A percentile compares a stretch with the other conserved stretches of the same genome.
These are phyloP conservation scores for Termitomyces sp. DNA, from an alignment of 768 basidiomycete genomes.

Conservation along the genomic window DNA sequence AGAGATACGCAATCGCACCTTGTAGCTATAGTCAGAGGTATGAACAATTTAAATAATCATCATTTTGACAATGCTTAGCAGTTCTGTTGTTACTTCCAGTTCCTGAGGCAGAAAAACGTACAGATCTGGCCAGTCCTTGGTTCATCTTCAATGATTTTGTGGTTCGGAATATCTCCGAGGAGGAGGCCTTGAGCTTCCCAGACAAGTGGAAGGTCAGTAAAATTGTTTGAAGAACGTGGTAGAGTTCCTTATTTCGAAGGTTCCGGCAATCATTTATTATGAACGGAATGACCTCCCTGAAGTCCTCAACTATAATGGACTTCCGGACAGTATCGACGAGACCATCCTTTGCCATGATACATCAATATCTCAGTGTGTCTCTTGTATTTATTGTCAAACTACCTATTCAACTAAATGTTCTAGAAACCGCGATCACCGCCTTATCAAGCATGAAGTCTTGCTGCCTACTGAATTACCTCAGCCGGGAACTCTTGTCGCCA, in stretches of 20 bases:
- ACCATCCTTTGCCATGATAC: slow-evolving; percentile 81
- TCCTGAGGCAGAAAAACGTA: slow-evolving; percentile 52
- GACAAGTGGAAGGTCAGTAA: slow-evolving; percentile 85
- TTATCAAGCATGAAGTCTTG: slow-evolving; percentile 78
- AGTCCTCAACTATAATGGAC: slow-evolving; percentile 53
- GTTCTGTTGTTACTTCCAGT: slow-evolving; percentile 27
- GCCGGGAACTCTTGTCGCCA: slow-evolving; percentile 85
- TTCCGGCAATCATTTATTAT: slow-evolving; percentile 87
- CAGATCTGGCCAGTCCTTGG: slow-evolving; percentile 58
- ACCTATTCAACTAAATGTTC: not conserved
- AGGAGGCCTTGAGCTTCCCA: slow-evolving; percentile 84
- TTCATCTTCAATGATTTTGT: slow-evolving; percentile 96
- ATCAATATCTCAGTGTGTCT: slow-evolving; percentile 73
- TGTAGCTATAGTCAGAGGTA: slow-evolving; percentile 83
- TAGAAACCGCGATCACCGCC: slow-evolving; percentile 69
- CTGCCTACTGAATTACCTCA: slow-evolving; percentile 70
- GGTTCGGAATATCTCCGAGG: slow-evolving; percentile 77
- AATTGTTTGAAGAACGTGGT: not conserved
- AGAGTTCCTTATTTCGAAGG: slow-evolving; percentile 33
- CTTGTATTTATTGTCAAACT: not conserved
- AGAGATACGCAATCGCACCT: slow-evolving; percentile 77
- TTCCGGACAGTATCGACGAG: slow-evolving; percentile 66
- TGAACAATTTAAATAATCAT: slow-evolving; percentile 15
- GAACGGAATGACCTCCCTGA: slow-evolving; percentile 64
- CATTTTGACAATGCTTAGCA: not conserved